Conservation (phyloP, 2,329 filamentous ascomycete genomes). For the Neodidymelliopsis sp. region DNA sequence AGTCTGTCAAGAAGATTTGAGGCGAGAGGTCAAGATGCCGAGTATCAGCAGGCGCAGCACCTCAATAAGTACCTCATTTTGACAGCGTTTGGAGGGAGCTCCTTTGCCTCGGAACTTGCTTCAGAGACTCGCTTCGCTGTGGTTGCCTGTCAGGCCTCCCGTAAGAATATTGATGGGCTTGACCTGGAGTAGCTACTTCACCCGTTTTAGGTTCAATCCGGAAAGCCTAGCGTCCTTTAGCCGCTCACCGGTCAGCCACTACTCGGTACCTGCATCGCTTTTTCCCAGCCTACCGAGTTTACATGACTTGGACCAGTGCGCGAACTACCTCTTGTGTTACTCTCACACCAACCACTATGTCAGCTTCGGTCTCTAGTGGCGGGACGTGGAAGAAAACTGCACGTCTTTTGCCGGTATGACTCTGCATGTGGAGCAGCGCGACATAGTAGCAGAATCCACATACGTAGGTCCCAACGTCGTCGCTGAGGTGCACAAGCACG, state of each 20-base stretch:
- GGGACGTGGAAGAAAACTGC: constrained; percentile 55
- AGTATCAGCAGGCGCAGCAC: background rate
- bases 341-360: constrained; percentile 41
- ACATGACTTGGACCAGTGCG: constrained; percentile 11
- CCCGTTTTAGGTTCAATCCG: constrained; percentile 4
- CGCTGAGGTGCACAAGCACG: constrained; percentile 46
- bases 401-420: constrained; percentile 23
- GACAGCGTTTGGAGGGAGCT: constrained; percentile 4
- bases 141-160: constrained; percentile 19
- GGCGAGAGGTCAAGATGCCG: background rate
- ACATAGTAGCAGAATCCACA: constrained; percentile 57
- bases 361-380: constrained; percentile 42
- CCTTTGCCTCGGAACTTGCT: constrained; percentile 5
- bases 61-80: constrained; percentile 9
- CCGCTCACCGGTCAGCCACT: constrained; percentile 19
- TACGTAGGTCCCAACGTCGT: constrained; percentile 53
- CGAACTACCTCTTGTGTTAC: constrained; percentile 32
- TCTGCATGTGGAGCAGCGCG: constrained; percentile 41
- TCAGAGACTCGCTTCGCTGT: constrained; percentile 7
- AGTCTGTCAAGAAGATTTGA: background rate
- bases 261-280: constrained; percentile 2
- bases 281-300: constrained; percentile 10
- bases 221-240: constrained; percentile 14
- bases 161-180: constrained; percentile 16
- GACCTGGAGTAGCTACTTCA: constrained; percentile 1